These are phyloP conservation scores for Nicotiana sylvestris DNA, from an alignment of 257 asterid species.

Conservation along the genomic window DNA sequence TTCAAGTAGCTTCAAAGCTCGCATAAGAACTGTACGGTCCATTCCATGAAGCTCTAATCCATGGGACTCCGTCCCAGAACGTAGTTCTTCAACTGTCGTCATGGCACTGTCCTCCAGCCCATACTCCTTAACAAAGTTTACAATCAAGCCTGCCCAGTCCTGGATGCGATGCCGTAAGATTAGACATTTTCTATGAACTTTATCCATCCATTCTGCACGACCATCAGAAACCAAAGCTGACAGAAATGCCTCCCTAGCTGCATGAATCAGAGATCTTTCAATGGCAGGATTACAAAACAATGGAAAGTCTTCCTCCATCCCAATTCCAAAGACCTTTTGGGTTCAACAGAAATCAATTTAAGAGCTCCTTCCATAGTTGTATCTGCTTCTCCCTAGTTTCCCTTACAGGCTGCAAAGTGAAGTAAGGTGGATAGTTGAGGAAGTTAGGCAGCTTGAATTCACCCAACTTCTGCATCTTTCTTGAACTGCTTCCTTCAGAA, in stretches of 20 bases:
- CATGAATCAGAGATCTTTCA: conserved; percentile 72
- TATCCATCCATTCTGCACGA: conserved; percentile 93
- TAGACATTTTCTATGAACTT: conserved; percentile 69
- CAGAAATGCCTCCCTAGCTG: conserved; percentile 84
- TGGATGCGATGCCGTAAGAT: conserved; percentile 91
- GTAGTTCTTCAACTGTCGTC: conserved; percentile 82
- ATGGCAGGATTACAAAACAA: too few species aligned
- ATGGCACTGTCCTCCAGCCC: conserved; percentile 88
- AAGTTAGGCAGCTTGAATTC: conserved; percentile 64
- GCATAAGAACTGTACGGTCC: conserved; percentile 72
- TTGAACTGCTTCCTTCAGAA: neutral
- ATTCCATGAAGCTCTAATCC: conserved; percentile 85
- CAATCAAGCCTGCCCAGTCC: conserved; percentile 86
- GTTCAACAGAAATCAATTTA: too few species aligned
- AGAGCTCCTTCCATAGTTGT: too few species aligned
- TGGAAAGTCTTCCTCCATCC: too few species aligned
- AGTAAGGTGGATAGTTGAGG: conserved; percentile 70
- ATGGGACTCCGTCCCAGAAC: conserved; percentile 72
- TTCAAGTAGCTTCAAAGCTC: conserved; percentile 76
- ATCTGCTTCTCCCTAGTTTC: too few species aligned
- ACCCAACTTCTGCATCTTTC: conserved; percentile 55
- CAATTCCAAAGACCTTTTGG: too few species aligned
- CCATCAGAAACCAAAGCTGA: conserved; percentile 83
- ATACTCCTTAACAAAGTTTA: conserved; percentile 69
- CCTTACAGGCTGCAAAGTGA: conserved; percentile 22